Base-by-base conservation (phyloP, 129 eudicot genomes). In the Lactuca sativa region DNA sequence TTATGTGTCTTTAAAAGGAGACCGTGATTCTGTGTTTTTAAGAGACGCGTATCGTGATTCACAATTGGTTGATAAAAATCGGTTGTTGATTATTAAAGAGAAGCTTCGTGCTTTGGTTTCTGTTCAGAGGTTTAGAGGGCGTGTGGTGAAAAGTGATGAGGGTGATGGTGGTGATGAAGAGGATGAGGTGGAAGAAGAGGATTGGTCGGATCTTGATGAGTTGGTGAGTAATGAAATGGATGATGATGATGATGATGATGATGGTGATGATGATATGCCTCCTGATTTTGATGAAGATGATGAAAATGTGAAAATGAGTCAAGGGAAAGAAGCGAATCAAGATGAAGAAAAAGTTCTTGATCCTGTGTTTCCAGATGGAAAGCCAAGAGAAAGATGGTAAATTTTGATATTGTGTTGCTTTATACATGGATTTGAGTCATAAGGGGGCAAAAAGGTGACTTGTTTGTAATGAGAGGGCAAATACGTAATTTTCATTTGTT, bases 371-470 rank as follows among this genome's bases (percentile, higher is more conserved):
- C 97, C 97, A 15, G 99, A 95, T 61, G 99, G 99, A 62, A 80
- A 85, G 60, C 89, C 97, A 48, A 87, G 99, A 77, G 97, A 95
- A 78, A 91, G 97, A 61, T 95, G 99, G 99, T 95, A 78, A 78
- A 72, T 32, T 16, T 62, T 3, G 37, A 76, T 67, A 55, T 66
- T 48, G 13, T 73, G 44, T 21, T 62, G 30, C 56, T 9, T 17
- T 61, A 59, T 60, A 17, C 61, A 34, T 49, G 7, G 70, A 25
- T 52, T 32, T 33, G 9, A 4, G 61, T 51, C 48, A 15, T 51
- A 32, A 12, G 15, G 54, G 61, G 58, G 61, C 63, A 13, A 49
- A 72, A 72, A 48, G 37, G 61, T 61, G 9, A 61, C 76, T 48
- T 36, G 59, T 16, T 47, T 47, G 68, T 51, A 9, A 36, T 38